phyloP scores from a whole-genome alignment of 345 rosid species.

The Clausena lansium region DNA sequence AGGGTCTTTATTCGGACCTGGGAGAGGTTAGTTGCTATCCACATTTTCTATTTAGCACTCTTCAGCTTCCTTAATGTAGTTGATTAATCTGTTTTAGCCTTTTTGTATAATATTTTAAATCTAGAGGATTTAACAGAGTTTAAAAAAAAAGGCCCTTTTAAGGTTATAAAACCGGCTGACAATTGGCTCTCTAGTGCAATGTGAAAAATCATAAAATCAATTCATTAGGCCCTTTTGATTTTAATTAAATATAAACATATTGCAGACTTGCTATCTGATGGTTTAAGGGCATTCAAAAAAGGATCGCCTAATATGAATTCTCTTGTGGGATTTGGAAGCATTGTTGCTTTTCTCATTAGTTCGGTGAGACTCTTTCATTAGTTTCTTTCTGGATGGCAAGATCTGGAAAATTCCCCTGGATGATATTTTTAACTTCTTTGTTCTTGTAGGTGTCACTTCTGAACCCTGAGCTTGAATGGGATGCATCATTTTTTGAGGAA shows the following conservation, averaged over 20 bases:
- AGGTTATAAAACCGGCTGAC: not conserved
- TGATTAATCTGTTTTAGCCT: not conserved
- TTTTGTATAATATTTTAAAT: not conserved
- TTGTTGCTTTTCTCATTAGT: slow-evolving; percentile 83
- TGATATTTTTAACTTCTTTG: slow-evolving; percentile 13
- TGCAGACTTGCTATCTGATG: slow-evolving; percentile 82
- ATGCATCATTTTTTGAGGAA: slow-evolving; percentile 92
- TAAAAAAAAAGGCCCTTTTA: too few relatives aligned
- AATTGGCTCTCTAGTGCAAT: not conserved
- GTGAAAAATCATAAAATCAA: not conserved
- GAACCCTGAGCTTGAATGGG: slow-evolving; percentile 86
- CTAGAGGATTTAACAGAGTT: not conserved
- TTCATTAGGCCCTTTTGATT: slow-evolving; percentile 12
- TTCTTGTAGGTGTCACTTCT: slow-evolving; percentile 68
- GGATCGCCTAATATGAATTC: slow-evolving; percentile 98
- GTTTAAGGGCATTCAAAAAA: slow-evolving; percentile 72
- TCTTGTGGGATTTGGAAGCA: slow-evolving; percentile 84
- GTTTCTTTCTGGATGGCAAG: not conserved
- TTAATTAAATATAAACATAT: slow-evolving; percentile 4
- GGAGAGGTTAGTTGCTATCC: slow-evolving; percentile 62
- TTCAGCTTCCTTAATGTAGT: not conserved
- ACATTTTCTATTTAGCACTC: not conserved
- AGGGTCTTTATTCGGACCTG: slow-evolving; percentile 89
- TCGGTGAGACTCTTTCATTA: slow-evolving; percentile 44
- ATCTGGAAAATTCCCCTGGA: not conserved